Conservation (phyloP, 78 protist genomes). For the Dictyostelium capitatum region DNA sequence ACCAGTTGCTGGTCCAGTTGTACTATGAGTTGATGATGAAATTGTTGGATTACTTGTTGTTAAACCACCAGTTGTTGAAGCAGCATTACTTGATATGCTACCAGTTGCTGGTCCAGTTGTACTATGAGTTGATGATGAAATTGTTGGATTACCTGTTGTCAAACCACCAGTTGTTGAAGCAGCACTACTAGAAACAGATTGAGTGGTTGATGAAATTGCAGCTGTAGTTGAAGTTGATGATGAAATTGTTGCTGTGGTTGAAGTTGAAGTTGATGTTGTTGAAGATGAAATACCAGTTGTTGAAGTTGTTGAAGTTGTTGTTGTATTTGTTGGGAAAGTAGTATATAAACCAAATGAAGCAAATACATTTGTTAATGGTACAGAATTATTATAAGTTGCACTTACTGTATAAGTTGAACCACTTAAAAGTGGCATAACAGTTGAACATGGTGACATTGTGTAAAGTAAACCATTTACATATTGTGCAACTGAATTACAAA, state of each 20-base stretch:
- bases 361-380: slow-evolving; percentile 35
- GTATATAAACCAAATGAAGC: slow-evolving; percentile 35
- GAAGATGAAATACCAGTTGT: not conserved
- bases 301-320: not conserved
- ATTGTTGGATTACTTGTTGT: not conserved
- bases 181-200: not conserved
- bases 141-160: not conserved
- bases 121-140: not conserved
- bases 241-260: not conserved
- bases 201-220: not conserved
- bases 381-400: slow-evolving; percentile 35
- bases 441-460: slow-evolving; percentile 47
- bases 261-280: not conserved
- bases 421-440: not conserved
- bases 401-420: slow-evolving; percentile 48
- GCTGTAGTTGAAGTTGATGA: not conserved
- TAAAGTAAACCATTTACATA: not conserved
- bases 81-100: not conserved
- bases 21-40: not conserved
- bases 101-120: not conserved
- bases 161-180: not conserved
- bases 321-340: slow-evolving; percentile 5
- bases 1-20: not conserved
- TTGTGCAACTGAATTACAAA: slow-evolving; percentile 47
- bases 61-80: not conserved